phyloP scores from a whole-genome alignment of 2,329 filamentous ascomycete species.

The Cladosporium sp. region DNA sequence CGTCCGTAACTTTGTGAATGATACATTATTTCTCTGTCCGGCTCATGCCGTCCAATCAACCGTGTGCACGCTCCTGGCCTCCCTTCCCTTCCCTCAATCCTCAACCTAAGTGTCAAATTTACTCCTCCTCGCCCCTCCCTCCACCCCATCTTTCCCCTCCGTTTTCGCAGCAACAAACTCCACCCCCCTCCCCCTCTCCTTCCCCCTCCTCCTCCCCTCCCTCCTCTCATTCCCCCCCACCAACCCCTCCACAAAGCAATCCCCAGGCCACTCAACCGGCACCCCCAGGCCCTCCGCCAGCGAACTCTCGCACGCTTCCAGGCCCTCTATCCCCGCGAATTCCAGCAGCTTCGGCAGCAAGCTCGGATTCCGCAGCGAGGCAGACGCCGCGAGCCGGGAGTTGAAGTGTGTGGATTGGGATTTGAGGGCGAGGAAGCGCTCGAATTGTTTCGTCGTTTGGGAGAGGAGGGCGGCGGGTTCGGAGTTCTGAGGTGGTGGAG shows the following conservation, averaged over 20 bases:
- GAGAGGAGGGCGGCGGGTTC: conserved; percentile 27
- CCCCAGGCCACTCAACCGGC: conserved; percentile 35
- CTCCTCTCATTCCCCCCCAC: conserved; percentile 30
- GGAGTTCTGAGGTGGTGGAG: conserved; percentile 36
- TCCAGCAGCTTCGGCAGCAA: conserved; percentile 65
- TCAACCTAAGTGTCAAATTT: neutral
- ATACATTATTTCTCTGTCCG: neutral
- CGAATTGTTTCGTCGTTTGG: conserved; percentile 58
- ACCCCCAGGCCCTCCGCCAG: conserved; percentile 34
- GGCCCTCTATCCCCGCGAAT: conserved; percentile 54
- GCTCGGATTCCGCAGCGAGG: conserved; percentile 64
- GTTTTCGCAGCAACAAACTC: conserved; percentile 25
- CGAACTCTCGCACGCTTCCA: conserved; percentile 57
- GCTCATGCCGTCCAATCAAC: neutral
- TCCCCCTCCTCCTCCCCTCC: conserved; percentile 34
- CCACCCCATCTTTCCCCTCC: neutral
- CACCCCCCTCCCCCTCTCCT: conserved; percentile 22
- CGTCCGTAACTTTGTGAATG: neutral
- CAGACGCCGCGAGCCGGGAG: conserved; percentile 59
- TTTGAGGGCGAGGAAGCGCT: conserved; percentile 71
- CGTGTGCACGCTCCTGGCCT: neutral
- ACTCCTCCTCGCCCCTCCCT: neutral
- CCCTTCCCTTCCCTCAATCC: neutral
- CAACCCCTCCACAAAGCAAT: conserved; percentile 36
- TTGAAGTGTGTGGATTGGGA: conserved; percentile 74